Evolutionary conservation across 2,329 filamentous ascomycete species (phyloP).

Genomic region (Colletotrichum incanum): DNA sequence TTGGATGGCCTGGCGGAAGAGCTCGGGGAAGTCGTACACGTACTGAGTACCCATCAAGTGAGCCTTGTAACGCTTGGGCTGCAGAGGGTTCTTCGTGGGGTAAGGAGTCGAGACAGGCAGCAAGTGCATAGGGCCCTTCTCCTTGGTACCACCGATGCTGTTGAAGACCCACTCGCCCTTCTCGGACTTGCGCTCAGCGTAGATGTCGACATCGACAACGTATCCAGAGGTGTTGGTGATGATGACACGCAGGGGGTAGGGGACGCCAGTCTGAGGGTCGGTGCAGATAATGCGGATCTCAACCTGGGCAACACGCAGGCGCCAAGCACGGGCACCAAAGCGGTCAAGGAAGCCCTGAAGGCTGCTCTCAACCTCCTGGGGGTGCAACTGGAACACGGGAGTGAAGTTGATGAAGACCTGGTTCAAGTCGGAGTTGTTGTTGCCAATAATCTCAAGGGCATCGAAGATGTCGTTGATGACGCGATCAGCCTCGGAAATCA

Average conservation of each 20-base stretch:
- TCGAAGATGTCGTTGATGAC: slow-evolving; percentile 98
- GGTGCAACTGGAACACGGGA: slow-evolving; percentile 92
- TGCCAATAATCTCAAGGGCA: slow-evolving; percentile 97
- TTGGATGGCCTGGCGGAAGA: slow-evolving; percentile 98
- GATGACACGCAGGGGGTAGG: slow-evolving; percentile 93
- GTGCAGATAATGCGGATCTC: slow-evolving; percentile 99
- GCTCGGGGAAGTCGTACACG: slow-evolving; percentile 99
- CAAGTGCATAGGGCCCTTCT: slow-evolving; percentile 96
- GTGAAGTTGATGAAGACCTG: slow-evolving; percentile 99
- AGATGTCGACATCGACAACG: slow-evolving; percentile 97
- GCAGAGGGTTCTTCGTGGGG: slow-evolving; percentile 97
- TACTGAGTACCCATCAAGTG: slow-evolving; percentile 99
- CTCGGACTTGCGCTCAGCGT: slow-evolving; percentile 97
- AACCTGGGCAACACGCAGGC: slow-evolving; percentile 94
- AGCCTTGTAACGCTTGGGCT: slow-evolving; percentile 99
- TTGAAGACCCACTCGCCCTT: slow-evolving; percentile 99
- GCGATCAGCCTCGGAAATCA: slow-evolving; percentile 96
- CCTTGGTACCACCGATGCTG: slow-evolving; percentile 94
- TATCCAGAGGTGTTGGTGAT: slow-evolving; percentile 99
- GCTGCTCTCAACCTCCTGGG: slow-evolving; percentile 91
- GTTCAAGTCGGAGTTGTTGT: slow-evolving; percentile 99
- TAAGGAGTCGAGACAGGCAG: slow-evolving; percentile 93
- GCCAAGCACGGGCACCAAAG: slow-evolving; percentile 95
- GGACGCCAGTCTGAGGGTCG: slow-evolving; percentile 84
- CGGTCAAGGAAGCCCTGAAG: slow-evolving; percentile 96